phyloP scores from a whole-genome alignment of 176 grass and related monocot species.

The Oryza punctata region DNA sequence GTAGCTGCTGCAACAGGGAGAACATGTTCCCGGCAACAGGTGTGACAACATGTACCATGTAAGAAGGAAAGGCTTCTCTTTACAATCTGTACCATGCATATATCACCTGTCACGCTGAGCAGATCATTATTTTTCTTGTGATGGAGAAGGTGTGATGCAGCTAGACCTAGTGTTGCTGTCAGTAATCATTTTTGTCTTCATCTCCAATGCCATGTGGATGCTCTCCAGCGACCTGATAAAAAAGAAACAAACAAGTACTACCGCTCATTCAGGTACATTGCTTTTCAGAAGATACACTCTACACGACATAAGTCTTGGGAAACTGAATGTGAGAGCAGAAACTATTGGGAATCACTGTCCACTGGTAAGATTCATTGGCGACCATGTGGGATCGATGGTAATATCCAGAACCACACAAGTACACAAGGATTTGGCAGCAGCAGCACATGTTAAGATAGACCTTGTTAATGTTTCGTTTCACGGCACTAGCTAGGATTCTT shows the following conservation, averaged over 20 bases:
- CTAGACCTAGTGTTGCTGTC: not conserved
- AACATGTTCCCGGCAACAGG: not conserved
- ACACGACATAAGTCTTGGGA: not conserved
- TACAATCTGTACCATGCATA: not conserved
- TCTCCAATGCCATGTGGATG: not conserved
- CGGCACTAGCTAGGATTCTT: no score
- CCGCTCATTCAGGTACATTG: not conserved
- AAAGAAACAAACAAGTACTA: not conserved
- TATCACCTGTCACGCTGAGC: not conserved
- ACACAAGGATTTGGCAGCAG: not conserved
- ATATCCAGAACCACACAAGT: not conserved
- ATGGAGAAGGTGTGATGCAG: not conserved
- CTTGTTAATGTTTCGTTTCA: no score
- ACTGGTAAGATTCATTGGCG: not conserved
- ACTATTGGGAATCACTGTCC: not conserved
- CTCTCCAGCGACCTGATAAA: not conserved
- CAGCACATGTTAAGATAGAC: not conserved
- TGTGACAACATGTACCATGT: not conserved
- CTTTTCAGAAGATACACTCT: not conserved
- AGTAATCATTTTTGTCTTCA: not conserved
- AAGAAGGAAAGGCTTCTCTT: not conserved
- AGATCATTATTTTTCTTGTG: not conserved
- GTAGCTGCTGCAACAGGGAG: no score
- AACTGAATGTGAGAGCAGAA: not conserved
- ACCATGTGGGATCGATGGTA: not conserved